These are phyloP conservation scores for Didymellaceae sp. DNA, from an alignment of 2,329 filamentous ascomycete genomes.

Conservation along the genomic window DNA sequence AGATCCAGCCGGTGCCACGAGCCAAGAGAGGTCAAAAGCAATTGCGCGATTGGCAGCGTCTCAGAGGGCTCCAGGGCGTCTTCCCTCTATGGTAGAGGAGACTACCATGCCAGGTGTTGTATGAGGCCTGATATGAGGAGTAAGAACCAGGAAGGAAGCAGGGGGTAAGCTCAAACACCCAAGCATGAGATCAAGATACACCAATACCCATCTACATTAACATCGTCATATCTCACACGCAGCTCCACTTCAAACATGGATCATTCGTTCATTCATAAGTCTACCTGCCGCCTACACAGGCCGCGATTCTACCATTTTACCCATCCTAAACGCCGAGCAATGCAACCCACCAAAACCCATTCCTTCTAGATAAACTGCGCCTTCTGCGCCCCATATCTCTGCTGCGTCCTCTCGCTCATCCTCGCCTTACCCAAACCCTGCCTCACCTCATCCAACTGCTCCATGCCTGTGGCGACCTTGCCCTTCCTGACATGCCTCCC, in stretches of 20 bases:
- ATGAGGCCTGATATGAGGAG: too few species aligned
- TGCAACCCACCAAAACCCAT: background rate
- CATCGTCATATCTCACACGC: too few species aligned
- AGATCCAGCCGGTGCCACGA: background rate
- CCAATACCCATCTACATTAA: too few species aligned
- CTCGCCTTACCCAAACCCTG: constrained; percentile 78
- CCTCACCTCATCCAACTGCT: constrained; percentile 90
- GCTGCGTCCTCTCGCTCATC: constrained; percentile 50
- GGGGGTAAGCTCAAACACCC: too few species aligned
- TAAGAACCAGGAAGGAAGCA: too few species aligned
- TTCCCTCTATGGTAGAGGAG: too few species aligned
- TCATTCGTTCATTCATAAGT: constrained; percentile 11
- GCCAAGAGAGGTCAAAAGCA: background rate
- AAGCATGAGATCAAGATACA: too few species aligned
- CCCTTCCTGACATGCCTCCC: constrained; percentile 72
- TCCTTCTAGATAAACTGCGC: constrained; percentile 11
- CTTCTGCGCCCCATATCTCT: constrained; percentile 16
- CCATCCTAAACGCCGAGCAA: constrained; percentile 10
- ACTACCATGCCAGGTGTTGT: too few species aligned
- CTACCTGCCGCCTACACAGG: too few species aligned
- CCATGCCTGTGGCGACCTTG: constrained; percentile 79
- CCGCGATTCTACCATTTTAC: too few species aligned
- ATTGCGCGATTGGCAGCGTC: too few species aligned
- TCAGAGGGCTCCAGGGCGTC: too few species aligned
- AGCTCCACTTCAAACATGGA: background rate